Conservation (phyloP, 768 basidiomycete genomes). For the Lactarius akahatsu region DNA sequence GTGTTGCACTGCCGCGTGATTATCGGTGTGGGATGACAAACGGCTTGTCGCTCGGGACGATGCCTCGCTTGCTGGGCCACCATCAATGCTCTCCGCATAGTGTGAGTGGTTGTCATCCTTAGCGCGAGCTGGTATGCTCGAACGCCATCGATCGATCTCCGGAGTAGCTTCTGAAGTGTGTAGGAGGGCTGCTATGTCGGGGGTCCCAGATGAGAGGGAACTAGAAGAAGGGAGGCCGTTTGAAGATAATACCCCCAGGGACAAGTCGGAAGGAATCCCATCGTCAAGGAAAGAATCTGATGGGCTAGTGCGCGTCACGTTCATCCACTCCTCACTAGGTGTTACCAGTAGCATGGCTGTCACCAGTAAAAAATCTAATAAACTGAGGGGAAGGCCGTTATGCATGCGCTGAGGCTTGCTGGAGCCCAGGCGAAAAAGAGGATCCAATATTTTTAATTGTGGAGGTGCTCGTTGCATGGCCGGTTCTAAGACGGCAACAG, state of each 20-base stretch:
- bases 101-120: slow-evolving; percentile 3
- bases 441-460: slow-evolving; percentile 56
- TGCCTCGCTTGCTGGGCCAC: neutral
- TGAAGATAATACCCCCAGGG: too few relatives aligned
- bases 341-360: slow-evolving; percentile 69
- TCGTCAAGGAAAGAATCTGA: too few relatives aligned
- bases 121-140: neutral
- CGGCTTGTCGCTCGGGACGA: slow-evolving; percentile 18
- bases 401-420: slow-evolving; percentile 54
- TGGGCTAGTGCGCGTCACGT: slow-evolving; percentile 22
- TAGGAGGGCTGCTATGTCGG: too few relatives aligned
- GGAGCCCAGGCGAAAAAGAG: slow-evolving; percentile 54
- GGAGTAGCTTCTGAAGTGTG: neutral
- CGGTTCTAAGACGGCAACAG: slow-evolving; percentile 45
- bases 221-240: neutral
- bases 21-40: slow-evolving; percentile 7
- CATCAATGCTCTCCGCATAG: neutral
- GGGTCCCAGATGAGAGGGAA: neutral
- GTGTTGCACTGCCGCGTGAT: slow-evolving; percentile 8
- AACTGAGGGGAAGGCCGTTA: slow-evolving; percentile 63
- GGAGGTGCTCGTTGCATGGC: slow-evolving; percentile 36
- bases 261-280: too few relatives aligned
- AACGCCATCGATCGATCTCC: slow-evolving; percentile 22
- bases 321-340: slow-evolving; percentile 56
- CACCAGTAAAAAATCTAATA: slow-evolving; percentile 69